Evolutionary conservation across 169 alveolate genomes (phyloP), one percentile per base, ranked within the genome.

Genomic region (Eimeria sp.): DNA sequence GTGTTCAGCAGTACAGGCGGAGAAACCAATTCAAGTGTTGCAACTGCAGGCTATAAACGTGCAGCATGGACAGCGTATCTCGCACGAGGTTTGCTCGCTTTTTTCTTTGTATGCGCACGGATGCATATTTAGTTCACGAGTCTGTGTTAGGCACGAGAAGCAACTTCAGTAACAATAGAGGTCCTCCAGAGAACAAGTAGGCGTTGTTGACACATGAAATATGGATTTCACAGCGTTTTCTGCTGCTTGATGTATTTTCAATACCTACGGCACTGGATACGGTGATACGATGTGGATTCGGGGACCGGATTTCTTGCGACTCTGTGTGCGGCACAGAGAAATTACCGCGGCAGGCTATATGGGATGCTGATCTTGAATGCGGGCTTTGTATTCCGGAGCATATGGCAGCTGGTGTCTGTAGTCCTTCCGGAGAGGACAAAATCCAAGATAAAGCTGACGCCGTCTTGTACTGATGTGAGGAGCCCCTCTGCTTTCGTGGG

Each of bases 381-480:
- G 25, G 97, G 97, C 16, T 95, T 96, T 18, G 93, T 97, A 25
- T 96, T 96, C 58, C 96, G 97, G 97, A 96, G 98, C 10, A 65
- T 97, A 16, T 97, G 98, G 98, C 97, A 97, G 90, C 96, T 97
- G 58, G 95, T 97, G 54, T 95, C 97, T 54, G 95, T 96, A 9
- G 97, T 97, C 65, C 95, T 97, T n/a, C 98, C 97, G 57, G 97
- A 82, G 73, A 70, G 97, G 40, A 95, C 96, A 22, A 93, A 82
- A 40, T 88, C 89, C 25, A 93, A 93, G 80, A 93, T 93, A 27
- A 43, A 27, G 34, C 72, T 93, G 89, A 86, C 93, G 5, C 72
- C 93, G 20, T 58, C 93, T 25, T 61, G 80, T 73, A 86, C 82
- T 63, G 93, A 86, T 61, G 93, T 86, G 93, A 63, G 93, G 49